These are phyloP conservation scores for Penicillium sp. DNA, from an alignment of 2,329 filamentous ascomycete genomes.

Conservation along the genomic window DNA sequence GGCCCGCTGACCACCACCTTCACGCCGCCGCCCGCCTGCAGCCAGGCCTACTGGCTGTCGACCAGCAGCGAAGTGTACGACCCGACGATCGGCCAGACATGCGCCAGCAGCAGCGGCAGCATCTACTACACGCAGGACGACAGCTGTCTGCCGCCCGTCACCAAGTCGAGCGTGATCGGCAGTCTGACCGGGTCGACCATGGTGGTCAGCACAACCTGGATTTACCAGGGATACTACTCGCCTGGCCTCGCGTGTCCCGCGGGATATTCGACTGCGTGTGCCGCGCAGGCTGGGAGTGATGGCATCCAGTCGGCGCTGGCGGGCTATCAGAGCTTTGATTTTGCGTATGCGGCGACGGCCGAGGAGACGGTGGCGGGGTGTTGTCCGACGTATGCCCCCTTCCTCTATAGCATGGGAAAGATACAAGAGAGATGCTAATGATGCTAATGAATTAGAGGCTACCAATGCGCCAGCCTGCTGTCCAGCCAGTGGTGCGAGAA, in stretches of 20 bases:
- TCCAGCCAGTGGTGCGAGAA: background rate
- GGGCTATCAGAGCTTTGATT: background rate
- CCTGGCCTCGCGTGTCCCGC: constrained; percentile 1
- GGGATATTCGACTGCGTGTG: constrained; percentile 4
- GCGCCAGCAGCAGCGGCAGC: background rate
- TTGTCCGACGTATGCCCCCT: constrained; percentile 6
- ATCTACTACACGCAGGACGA: background rate
- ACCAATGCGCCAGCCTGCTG: background rate
- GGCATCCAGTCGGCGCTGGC: background rate
- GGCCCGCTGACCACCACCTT: constrained; percentile 6
- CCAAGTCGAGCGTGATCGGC: background rate
- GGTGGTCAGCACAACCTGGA: background rate
- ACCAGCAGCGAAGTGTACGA: background rate
- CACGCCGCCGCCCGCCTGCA: constrained; percentile 3
- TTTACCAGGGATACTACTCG: constrained; percentile 1
- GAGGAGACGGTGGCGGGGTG: constrained; percentile 6
- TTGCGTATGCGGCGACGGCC: background rate
- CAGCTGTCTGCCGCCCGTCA: background rate
- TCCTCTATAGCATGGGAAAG: background rate
- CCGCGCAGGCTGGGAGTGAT: background rate
- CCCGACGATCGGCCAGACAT: background rate
- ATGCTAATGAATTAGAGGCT: too few relatives aligned
- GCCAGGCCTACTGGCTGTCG: background rate
- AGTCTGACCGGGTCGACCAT: too few relatives aligned
- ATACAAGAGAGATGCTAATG: too few relatives aligned